Percentiles rank a stretch among this genome's conserved stretches.
These are phyloP conservation scores for Trichopus zeylanicus DNA, from an alignment of 116 monocot genomes.

Conservation along the genomic window DNA sequence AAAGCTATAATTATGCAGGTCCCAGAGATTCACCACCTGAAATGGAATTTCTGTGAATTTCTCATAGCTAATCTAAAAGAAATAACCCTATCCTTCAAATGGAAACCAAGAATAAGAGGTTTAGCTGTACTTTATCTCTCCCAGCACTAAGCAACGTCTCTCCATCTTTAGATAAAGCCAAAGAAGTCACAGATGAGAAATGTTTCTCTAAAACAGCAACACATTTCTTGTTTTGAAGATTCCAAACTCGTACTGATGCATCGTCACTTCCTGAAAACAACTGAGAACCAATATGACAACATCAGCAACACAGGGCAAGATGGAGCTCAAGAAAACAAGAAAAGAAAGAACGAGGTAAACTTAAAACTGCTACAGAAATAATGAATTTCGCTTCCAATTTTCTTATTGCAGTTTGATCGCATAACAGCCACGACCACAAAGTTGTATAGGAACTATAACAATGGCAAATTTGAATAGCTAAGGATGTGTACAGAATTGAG, in stretches of 20 bases:
- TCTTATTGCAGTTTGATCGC: too few species aligned
- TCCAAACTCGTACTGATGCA: constrained; percentile 72
- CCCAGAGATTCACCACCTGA: constrained; percentile 92
- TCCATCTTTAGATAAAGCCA: constrained; percentile 70
- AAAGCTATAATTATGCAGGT: constrained; percentile 50
- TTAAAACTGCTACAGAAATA: too few species aligned
- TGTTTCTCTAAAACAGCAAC: constrained; percentile 65
- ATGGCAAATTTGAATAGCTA: too few species aligned
- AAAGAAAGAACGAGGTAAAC: too few species aligned
- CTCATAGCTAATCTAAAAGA: background rate
- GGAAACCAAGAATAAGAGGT: background rate
- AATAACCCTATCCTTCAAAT: too few species aligned
- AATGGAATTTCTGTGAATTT: background rate
- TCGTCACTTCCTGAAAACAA: constrained; percentile 96
- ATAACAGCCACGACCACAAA: too few species aligned
- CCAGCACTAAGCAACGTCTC: constrained; percentile 63
- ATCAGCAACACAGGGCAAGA: constrained; percentile 13
- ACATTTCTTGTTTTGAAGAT: constrained; percentile 76
- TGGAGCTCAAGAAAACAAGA: background rate
- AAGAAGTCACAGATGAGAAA: constrained; percentile 80
- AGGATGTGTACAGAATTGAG: background rate
- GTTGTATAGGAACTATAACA: too few species aligned
- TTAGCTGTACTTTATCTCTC: constrained; percentile 58
- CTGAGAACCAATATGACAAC: constrained; percentile 28
- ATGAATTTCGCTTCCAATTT: too few species aligned